Evolutionary conservation across 805 yeast species (phyloP).

Genomic region (Debaryomyces hansenii): DNA sequence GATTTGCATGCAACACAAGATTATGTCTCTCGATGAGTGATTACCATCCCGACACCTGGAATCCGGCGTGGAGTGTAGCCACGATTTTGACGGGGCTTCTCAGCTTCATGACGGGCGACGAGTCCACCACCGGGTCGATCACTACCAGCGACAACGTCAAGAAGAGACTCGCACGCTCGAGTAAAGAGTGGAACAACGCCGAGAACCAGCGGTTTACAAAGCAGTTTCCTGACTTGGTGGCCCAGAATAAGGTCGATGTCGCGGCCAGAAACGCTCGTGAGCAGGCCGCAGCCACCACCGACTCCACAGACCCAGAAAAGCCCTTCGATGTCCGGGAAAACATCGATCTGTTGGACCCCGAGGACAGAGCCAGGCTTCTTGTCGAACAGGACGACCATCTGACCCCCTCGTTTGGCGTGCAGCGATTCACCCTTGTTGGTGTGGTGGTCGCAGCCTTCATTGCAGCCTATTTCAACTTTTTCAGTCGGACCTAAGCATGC

Average conservation of each 20-base stretch:
- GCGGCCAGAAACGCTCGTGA: constrained; percentile 8
- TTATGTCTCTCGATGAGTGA: constrained; percentile 92
- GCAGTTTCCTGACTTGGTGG: constrained; percentile 71
- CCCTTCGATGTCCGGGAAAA: constrained; percentile 25
- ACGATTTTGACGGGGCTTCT: constrained; percentile 84
- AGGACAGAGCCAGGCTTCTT: constrained; percentile 56
- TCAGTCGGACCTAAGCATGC: constrained; percentile 11
- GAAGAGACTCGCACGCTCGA: constrained; percentile 54
- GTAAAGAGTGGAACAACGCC: constrained; percentile 58
- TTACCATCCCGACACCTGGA: constrained; percentile 93
- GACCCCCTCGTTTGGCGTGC: constrained; percentile 6
- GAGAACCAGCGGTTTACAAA: constrained; percentile 56
- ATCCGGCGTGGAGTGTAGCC: constrained; percentile 93
- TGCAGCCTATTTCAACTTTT: constrained; percentile 26
- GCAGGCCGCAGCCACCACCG: constrained; percentile 1
- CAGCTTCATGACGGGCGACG: constrained; percentile 90
- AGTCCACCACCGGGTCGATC: constrained; percentile 81
- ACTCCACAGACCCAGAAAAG: constrained; percentile 10
- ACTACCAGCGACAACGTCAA: constrained; percentile 60
- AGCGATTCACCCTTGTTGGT: constrained; percentile 24
- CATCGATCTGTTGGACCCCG: constrained; percentile 56
- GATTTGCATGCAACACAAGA: constrained; percentile 78
- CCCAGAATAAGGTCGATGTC: constrained; percentile 38
- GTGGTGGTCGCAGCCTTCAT: constrained; percentile 32
- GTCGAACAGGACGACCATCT: constrained; percentile 17